A percentile compares a stretch with the other conserved stretches of the same genome.
Evolutionary conservation across 768 basidiomycete genomes (phyloP).

Genomic region (Termitomyces titanicus): DNA sequence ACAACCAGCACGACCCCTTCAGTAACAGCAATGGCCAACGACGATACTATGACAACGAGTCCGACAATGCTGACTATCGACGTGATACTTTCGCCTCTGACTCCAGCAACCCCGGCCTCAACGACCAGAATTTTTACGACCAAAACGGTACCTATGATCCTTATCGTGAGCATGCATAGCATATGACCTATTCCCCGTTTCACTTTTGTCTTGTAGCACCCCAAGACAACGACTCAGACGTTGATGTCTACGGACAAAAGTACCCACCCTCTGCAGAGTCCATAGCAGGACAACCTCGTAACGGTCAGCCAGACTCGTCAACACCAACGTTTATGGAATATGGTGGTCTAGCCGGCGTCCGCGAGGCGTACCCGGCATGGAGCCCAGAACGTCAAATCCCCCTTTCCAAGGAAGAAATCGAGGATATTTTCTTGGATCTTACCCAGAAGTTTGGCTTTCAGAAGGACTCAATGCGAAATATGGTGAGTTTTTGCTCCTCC

Average conservation of each 20-base stretch:
- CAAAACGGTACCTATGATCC: constrained; percentile 57
- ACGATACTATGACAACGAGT: constrained; percentile 74
- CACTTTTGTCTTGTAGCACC: constrained; percentile 43
- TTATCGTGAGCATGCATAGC: constrained; percentile 43
- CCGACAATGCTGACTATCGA: constrained; percentile 63
- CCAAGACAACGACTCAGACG: constrained; percentile 84
- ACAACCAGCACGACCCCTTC: constrained; percentile 70
- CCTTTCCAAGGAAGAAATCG: constrained; percentile 98
- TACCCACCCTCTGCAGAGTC: constrained; percentile 77
- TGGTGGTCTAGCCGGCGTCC: constrained; percentile 46
- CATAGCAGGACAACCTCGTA: constrained; percentile 43
- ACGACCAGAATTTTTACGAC: constrained; percentile 68
- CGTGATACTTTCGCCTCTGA: constrained; percentile 72
- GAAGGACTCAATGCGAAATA: constrained; percentile 92
- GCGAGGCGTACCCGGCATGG: constrained; percentile 96
- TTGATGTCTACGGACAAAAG: constrained; percentile 66
- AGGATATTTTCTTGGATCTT: constrained; percentile 96
- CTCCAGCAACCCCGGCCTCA: constrained; percentile 56
- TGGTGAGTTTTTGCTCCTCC: constrained; percentile 46
- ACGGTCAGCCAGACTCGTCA: constrained; percentile 64
- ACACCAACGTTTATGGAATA: constrained; percentile 74
- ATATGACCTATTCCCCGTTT: constrained; percentile 3
- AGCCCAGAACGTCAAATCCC: constrained; percentile 88
- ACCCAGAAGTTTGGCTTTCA: constrained; percentile 99
- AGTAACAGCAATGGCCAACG: constrained; percentile 38